Evolutionary conservation across 192 early-diverging fungal species (phyloP).

Genomic region (Kickxella alabastrina): DNA sequence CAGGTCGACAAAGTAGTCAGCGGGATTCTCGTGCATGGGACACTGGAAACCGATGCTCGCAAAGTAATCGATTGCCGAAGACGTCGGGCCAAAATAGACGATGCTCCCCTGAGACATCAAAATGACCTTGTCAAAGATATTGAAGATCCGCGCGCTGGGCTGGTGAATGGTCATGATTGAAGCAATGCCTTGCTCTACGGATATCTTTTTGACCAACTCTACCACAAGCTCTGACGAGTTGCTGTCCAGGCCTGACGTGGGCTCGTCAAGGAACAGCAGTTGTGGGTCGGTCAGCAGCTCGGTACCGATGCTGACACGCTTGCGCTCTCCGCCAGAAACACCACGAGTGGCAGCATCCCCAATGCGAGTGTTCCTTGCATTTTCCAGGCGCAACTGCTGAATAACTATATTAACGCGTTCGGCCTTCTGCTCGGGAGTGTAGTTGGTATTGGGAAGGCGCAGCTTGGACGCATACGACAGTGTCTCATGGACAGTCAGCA

Average conservation of each 20-base stretch:
- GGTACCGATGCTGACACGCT: constrained; percentile 48
- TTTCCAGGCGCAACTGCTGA: constrained; percentile 58
- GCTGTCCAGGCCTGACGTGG: constrained; percentile 66
- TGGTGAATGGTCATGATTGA: constrained; percentile 89
- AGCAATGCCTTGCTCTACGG: constrained; percentile 56
- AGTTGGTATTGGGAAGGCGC: constrained; percentile 55
- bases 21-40: constrained; percentile 65
- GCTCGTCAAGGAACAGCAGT: constrained; percentile 56
- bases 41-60: constrained; percentile 56
- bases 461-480: constrained; percentile 69
- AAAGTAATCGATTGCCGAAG: constrained; percentile 47
- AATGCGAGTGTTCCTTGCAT: constrained; percentile 54
- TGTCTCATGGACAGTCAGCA: constrained; percentile 74
- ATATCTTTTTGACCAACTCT: constrained; percentile 57
- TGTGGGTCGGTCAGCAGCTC: constrained; percentile 56
- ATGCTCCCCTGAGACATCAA: constrained; percentile 63
- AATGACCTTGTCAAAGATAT: constrained; percentile 76
- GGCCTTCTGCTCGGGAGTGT: constrained; percentile 51
- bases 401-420: constrained; percentile 61
- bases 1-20: constrained; percentile 69
- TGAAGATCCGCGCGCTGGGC: constrained; percentile 78
- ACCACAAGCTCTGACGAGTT: constrained; percentile 62
- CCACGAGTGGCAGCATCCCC: constrained; percentile 49
- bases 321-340: constrained; percentile 55
- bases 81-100: constrained; percentile 58